Evolutionary conservation across 768 basidiomycete genomes (phyloP).

Genomic region (Melanogaster broomeanus): DNA sequence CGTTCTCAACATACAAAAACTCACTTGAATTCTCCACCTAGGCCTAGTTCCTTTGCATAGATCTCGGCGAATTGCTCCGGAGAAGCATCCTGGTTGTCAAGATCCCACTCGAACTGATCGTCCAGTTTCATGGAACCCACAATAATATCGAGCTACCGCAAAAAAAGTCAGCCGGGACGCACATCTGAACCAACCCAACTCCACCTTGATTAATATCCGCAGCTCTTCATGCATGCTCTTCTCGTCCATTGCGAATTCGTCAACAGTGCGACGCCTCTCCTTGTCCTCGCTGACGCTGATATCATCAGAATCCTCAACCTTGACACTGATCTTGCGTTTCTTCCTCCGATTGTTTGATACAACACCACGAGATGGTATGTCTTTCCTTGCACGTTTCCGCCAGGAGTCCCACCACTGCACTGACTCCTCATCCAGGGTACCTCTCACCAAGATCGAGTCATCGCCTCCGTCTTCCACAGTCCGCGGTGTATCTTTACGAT

Average conservation of each 20-base stretch:
- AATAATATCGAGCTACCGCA: conserved; percentile 84
- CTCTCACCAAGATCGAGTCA: conserved; percentile 27
- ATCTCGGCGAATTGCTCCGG: conserved; percentile 93
- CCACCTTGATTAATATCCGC: conserved; percentile 88
- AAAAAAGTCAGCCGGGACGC: neutral
- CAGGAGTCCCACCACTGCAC: conserved; percentile 71
- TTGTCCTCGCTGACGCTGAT: conserved; percentile 30
- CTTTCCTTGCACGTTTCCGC: conserved; percentile 51
- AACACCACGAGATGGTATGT: conserved; percentile 27
- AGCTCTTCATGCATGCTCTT: conserved; percentile 77
- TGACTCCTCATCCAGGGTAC: conserved; percentile 50
- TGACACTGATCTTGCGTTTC: conserved; percentile 42
- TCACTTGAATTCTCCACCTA: conserved; percentile 91
- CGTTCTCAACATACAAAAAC: conserved; percentile 24
- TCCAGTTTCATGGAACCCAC: conserved; percentile 91
- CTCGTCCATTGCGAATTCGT: conserved; percentile 69
- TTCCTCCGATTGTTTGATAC: conserved; percentile 37
- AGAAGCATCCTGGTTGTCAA: conserved; percentile 74
- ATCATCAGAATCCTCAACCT: conserved; percentile 25
- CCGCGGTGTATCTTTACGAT: conserved; percentile 25
- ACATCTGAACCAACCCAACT: conserved; percentile 20
- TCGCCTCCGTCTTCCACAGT: conserved; percentile 25
- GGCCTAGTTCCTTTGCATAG: conserved; percentile 83
- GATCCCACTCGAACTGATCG: conserved; percentile 98
- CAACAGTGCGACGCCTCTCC: conserved; percentile 53